Evolutionary conservation across 1,284 basidiomycete species (phyloP), one percentile per base, ranked within the genome.

Genomic region (Rhizoctonia solani): DNA sequence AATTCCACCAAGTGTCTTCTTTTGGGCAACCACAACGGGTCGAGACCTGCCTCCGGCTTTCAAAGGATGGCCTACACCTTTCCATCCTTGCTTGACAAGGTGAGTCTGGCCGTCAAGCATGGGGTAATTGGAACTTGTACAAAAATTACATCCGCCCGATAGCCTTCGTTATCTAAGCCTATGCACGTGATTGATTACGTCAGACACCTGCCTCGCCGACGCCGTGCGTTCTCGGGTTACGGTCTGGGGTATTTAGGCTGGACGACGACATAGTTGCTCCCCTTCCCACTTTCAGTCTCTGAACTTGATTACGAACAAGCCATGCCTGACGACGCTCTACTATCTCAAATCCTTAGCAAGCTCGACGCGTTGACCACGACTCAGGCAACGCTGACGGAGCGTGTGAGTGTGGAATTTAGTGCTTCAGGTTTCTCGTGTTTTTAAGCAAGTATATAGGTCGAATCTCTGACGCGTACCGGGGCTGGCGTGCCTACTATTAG

Each of bases 41-140:
- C 86, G 83, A 21, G 79, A 77, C 49, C 90, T 85, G 21, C 88
- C 84, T 3, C 87, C 89, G 32, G 85, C 77, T 29, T 88, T 84
- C 32, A 92, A 83, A 19, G 85, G 90, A 27, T 82, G 86, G 1
- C 94, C 94, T 72, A 87, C 87, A 0, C 93, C 94, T 50, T 85
- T 78, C 94, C 94, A 97, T 69, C 94, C 94, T 75, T 94, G 92
- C 8, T 87, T 81, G 9, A 87, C 81, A 3, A 97, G 84, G 76
- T 92, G 92, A 25, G 83, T 82, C 72, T 92, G 86, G 4, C 90
- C 86, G 76, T 92, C 88, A 63, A 94, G 81, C 73, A 65, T 65
- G 13, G 46, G 25, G 46, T 29, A 65, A 53, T 53, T 52, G 34
- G n/a, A 5, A 27, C 21, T 30, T 52, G 49, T 41, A 5, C 32